phyloP scores from a whole-genome alignment of 83 land plant genomes.

The Larix sibirica region DNA sequence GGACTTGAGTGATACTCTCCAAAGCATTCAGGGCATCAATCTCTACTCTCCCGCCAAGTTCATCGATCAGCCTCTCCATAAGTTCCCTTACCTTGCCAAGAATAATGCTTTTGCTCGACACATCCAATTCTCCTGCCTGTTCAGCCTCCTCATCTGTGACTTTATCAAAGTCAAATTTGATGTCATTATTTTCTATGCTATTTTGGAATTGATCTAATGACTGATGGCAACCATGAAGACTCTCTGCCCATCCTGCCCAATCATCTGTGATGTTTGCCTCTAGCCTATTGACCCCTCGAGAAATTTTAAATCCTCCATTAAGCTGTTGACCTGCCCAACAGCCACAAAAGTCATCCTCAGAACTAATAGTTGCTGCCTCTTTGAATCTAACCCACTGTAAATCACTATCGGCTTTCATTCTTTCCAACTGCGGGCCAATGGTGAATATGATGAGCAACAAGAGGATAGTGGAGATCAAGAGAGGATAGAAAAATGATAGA shows the following conservation, averaged over 20 bases:
- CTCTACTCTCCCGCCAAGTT: conserved; percentile 9
- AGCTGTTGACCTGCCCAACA: conserved; percentile 4
- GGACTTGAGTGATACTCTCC: conserved; percentile 9
- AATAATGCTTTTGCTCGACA: background rate
- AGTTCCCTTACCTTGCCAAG: conserved; percentile 9
- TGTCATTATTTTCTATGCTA: background rate
- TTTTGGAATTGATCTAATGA: background rate
- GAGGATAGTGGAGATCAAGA: background rate
- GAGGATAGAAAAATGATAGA: background rate
- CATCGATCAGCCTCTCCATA: background rate
- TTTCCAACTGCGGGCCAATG: conserved; percentile 10
- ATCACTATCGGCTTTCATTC: conserved; percentile 2
- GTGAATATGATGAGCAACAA: background rate
- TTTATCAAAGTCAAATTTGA: background rate
- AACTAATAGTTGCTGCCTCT: background rate
- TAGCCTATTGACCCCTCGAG: background rate
- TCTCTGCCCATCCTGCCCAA: conserved; percentile 3
- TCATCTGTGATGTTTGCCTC: background rate
- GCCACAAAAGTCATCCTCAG: background rate
- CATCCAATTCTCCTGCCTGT: background rate
- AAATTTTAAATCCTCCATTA: background rate
- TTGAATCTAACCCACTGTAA: background rate
- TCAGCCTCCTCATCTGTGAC: background rate
- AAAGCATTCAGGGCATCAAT: conserved; percentile 1
- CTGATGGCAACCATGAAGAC: background rate